Base-by-base conservation (phyloP, 2,329 filamentous ascomycete genomes). In the Fusarium succisae region DNA sequence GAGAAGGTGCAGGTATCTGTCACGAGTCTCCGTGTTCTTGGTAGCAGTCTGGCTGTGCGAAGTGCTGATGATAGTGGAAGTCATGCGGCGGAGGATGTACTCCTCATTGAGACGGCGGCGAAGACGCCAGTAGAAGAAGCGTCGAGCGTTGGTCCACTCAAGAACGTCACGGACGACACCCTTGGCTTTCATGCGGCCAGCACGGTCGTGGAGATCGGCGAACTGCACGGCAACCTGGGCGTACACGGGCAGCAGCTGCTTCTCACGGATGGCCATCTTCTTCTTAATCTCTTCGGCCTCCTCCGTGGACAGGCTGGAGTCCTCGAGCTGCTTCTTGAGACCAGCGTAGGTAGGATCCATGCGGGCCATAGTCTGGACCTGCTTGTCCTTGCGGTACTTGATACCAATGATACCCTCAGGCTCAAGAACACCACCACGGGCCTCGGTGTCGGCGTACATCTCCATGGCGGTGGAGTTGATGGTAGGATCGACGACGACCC, bases 41-140 rank as follows among this genome's bases (percentile, higher is more conserved):
- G 82, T 81, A 22, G 80, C 78, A 54, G 80, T 83, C 75, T 77
- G 79, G 66, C 72, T 77, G 53, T 74, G 67, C 13, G 74, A 72
- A 53, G 80, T 63, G 44, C 78, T 76, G 69, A 84, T 77, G 64
- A 82, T 79, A 58, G 83, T 83, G 53, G 85, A 80, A 10, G 86
- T 87, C 90, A 99, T 94, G 85, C 94, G 94, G 86, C 95, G 96
- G 83, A 99, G 89, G 78, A 99, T 94, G 84, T 97, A 94, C 86
- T 99, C 96, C 86, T 99, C 96, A 84, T 97, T 98, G 81, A 99
- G 89, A 85, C 96, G 91, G 82, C 96, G 93, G 84, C 97, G 95
- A 72, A 98, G 92, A 84, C 96, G 96, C 96, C 97, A 99, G 93
- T 98, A 99, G 89, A 99, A 98, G 94, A 96, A 98, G 81, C 96